Percentiles rank a stretch among this genome's conserved stretches.
These are phyloP conservation scores for Brasilioporus rufonigricans DNA, from an alignment of 768 basidiomycete genomes.

Conservation along the genomic window DNA sequence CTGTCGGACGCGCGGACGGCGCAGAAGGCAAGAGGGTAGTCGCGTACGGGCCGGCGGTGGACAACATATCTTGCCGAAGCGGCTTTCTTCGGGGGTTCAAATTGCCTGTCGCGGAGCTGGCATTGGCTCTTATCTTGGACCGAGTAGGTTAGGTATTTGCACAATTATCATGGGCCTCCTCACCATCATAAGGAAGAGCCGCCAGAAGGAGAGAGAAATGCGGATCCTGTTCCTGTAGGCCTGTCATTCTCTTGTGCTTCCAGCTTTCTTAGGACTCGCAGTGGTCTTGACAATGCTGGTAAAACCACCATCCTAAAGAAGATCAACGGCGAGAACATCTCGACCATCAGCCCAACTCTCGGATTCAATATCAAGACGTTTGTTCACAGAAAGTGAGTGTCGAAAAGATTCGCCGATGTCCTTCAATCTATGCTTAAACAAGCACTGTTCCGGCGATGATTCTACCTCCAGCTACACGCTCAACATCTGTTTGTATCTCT, in stretches of 20 bases:
- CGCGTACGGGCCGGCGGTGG: not conserved
- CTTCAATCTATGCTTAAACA: constrained; percentile 14
- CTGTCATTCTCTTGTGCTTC: constrained; percentile 5
- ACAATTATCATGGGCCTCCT: constrained; percentile 74
- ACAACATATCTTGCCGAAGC: constrained; percentile 16
- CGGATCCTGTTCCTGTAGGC: constrained; percentile 87
- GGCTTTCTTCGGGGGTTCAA: constrained; percentile 13
- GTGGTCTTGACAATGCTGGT: constrained; percentile 97
- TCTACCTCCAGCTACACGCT: constrained; percentile 38
- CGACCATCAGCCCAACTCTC: constrained; percentile 84
- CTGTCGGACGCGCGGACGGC: not conserved
- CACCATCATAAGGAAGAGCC: constrained; percentile 95
- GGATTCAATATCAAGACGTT: constrained; percentile 99
- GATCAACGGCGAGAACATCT: constrained; percentile 89
- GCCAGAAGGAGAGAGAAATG: constrained; percentile 96
- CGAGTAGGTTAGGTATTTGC: not conserved
- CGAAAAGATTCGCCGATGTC: constrained; percentile 18
- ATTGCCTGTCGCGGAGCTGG: constrained; percentile 5
- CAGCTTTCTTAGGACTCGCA: constrained; percentile 35
- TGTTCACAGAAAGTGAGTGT: constrained; percentile 75
- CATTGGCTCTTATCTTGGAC: not conserved
- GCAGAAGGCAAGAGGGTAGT: not conserved
- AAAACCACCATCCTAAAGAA: constrained; percentile 98
- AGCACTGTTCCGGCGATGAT: constrained; percentile 24
- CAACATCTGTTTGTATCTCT: constrained; percentile 38